phyloP scores from a whole-genome alignment of 345 rosid species.

The Citrus unshiu region DNA sequence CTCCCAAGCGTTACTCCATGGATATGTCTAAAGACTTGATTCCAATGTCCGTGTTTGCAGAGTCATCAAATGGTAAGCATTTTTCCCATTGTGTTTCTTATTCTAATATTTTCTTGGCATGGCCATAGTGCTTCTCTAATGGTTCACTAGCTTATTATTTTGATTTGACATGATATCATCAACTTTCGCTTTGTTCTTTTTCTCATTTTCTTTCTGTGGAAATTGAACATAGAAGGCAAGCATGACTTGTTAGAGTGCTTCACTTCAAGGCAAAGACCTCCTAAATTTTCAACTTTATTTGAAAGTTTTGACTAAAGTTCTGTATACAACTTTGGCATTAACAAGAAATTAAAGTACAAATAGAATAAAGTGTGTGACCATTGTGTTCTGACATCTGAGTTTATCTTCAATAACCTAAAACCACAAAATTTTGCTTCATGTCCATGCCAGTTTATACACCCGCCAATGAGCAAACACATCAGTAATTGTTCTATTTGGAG shows the following conservation, averaged over 20 bases:
- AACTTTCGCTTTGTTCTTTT: not conserved
- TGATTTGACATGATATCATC: not conserved
- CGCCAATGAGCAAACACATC: not conserved
- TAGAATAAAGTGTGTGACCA: not conserved
- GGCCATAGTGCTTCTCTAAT: not conserved
- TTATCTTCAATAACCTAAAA: not conserved
- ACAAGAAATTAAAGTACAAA: not conserved
- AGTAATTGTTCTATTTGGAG: not conserved
- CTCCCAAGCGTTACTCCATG: constrained; percentile 61
- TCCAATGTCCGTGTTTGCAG: constrained; percentile 69
- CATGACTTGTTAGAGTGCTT: not conserved
- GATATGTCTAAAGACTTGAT: constrained; percentile 73
- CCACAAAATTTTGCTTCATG: not conserved
- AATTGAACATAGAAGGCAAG: not conserved
- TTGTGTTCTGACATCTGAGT: not conserved
- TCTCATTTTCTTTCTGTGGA: not conserved
- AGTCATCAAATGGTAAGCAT: constrained; percentile 57
- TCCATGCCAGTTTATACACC: not conserved
- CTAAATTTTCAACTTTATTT: no score
- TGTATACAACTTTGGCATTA: not conserved
- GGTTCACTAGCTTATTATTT: not conserved
- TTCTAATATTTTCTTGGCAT: not conserved
- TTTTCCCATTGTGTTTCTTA: not conserved
- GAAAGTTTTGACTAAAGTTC: not conserved
- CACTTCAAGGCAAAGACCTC: not conserved